These are phyloP conservation scores for Amaranthus tricolor DNA, from an alignment of 179 eudicot species.

Conservation along the genomic window DNA sequence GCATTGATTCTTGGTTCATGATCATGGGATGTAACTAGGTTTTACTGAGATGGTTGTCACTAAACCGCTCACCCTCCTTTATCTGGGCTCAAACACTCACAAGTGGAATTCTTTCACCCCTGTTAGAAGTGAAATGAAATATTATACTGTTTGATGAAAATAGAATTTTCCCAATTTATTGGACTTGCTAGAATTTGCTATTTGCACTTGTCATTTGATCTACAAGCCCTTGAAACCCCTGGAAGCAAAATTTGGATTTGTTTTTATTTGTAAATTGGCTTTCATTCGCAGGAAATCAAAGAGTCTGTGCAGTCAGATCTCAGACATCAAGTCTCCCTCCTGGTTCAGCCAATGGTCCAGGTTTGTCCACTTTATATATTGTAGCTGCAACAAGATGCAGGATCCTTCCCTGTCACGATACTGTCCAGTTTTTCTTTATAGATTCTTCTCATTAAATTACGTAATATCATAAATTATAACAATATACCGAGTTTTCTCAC, in stretches of 20 bases:
- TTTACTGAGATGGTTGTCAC: too few species aligned
- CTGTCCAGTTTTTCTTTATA: too few species aligned
- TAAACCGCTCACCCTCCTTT: too few species aligned
- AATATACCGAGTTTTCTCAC: neutral
- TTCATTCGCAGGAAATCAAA: constrained; percentile 61
- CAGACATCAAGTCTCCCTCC: constrained; percentile 88
- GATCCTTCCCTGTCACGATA: neutral
- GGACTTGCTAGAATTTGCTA: neutral
- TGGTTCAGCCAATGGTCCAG: constrained; percentile 98
- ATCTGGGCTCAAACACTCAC: neutral
- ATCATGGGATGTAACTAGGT: too few species aligned
- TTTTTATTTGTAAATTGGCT: constrained; percentile 2
- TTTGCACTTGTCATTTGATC: neutral
- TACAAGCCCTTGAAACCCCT: neutral
- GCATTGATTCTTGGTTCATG: too few species aligned
- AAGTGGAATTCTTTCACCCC: neutral
- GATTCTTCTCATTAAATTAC: neutral
- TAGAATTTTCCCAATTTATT: neutral
- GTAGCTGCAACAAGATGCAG: neutral
- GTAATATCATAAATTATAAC: too few species aligned
- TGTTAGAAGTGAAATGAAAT: neutral
- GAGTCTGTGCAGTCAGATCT: constrained; percentile 78
- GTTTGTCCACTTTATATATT: constrained; percentile 29
- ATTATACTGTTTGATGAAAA: neutral
- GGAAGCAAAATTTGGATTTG: neutral